These are phyloP conservation scores for Medicago truncatula DNA, from an alignment of 306 rosid species.

Conservation along the genomic window MtrunA17r5.0-ANR NC_053044.1:49586501-49587000, in stretches of 20 bases:
- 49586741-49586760: constrained; percentile 83
- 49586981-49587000: not conserved
- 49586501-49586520: constrained; percentile 62
- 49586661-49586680: constrained; percentile 68
- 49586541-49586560: constrained; percentile 90
- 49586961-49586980: not conserved
- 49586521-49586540: constrained; percentile 62
- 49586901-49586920: not conserved
- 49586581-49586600: constrained; percentile 73
- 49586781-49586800: constrained; percentile 93
- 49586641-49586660: constrained; percentile 60
- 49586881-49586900: constrained; percentile 48
- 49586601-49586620: constrained; percentile 86
- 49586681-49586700: constrained; percentile 78
- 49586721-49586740: constrained; percentile 73
- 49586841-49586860: constrained; percentile 83
- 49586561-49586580: constrained; percentile 74
- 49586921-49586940: not conserved
- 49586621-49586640: constrained; percentile 71
- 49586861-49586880: constrained; percentile 81
- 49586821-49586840: constrained; percentile 71
- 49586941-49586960: not conserved
- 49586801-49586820: constrained; percentile 74
- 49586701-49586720: constrained; percentile 58
- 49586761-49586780: constrained; percentile 85